These are phyloP conservation scores for Allantophomopsis cytisporea DNA, from an alignment of 2,329 filamentous ascomycete genomes.

Conservation along the genomic window DNA sequence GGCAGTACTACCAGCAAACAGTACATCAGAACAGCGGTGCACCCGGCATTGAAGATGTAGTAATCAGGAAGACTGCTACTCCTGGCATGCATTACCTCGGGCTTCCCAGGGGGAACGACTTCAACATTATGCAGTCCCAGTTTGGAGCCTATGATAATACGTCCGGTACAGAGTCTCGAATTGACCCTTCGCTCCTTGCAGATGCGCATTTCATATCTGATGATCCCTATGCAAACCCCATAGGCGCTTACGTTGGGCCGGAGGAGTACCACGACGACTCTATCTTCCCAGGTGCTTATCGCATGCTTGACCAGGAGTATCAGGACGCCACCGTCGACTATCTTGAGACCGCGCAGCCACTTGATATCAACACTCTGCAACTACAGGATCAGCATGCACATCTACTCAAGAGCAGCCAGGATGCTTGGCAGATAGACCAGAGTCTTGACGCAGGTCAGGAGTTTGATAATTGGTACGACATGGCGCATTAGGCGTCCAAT, in stretches of 20 bases:
- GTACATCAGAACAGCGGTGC: constrained; percentile 10
- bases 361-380: constrained; percentile 6
- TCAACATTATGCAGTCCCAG: constrained; percentile 13
- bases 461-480: constrained; percentile 19
- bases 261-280: constrained; percentile 8
- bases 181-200: constrained; percentile 14
- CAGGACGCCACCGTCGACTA: constrained; percentile 10
- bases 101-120: constrained; percentile 21
- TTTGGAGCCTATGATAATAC: constrained; percentile 7
- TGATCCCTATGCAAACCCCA: constrained; percentile 6
- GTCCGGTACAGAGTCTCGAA: constrained; percentile 7
- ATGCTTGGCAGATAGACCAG: constrained; percentile 16
- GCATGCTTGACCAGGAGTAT: constrained; percentile 3
- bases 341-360: constrained; percentile 9
- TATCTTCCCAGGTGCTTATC: constrained; percentile 8
- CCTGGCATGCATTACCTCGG: constrained; percentile 20
- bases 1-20: constrained; percentile 33
- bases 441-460: constrained; percentile 14
- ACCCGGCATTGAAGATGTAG: constrained; percentile 23
- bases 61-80: constrained; percentile 24
- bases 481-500: not conserved
- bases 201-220: constrained; percentile 9
- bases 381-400: constrained; percentile 16
- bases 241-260: constrained; percentile 10
- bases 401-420: constrained; percentile 14